Base-by-base conservation (phyloP, 495 filamentous ascomycete genomes). In the Patellaria atrata region DNA sequence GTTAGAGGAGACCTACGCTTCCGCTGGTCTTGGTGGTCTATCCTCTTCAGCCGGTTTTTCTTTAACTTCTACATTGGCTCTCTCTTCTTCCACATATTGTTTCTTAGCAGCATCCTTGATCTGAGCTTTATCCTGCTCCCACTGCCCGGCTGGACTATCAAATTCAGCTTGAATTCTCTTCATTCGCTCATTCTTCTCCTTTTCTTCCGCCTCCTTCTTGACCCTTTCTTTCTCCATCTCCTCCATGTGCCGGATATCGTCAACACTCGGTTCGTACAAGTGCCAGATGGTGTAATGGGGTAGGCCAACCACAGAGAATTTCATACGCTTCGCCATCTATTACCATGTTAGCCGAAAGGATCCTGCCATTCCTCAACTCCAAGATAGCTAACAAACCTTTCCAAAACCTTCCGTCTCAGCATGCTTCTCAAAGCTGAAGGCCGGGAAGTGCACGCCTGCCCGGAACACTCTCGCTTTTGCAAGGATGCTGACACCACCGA, bases 211-310 rank as follows among this genome's bases (percentile, higher is more conserved):
- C 40, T 76, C 63, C 26, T 75, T 71, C 41, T 82, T 71, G 37
- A 73, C 62, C 20, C 74, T 71, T 47, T 93, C 84, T 37, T 71
- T 57, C 47, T 93, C 82, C 82, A 93, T 91, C 60, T 93, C 79
- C 64, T 64, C 87, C 91, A 99, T 99, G 44, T 94, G 91, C 33
- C 80, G 75, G 32, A 96, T 79, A 48, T 99, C 91, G 48, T 99
- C 91, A 8, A 93, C 82, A 41, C 82, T 92, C 9, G 91, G 91
- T 54, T 99, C 91, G 61, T 99, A 99, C 33, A 94, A 64, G 75
- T 99, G 91, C 91, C 91, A 99, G 37, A 99, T 94, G 0, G 85
- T 94, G 56, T 99, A 99, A 50, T 99, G 91, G 4, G 91, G 91
- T 23, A 99, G 64, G 2, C 91, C 91, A 40, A 96, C 74, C n/a